phyloP scores from a whole-genome alignment of 2,329 filamentous ascomycete genomes.

The Monilinia polystroma region DNA sequence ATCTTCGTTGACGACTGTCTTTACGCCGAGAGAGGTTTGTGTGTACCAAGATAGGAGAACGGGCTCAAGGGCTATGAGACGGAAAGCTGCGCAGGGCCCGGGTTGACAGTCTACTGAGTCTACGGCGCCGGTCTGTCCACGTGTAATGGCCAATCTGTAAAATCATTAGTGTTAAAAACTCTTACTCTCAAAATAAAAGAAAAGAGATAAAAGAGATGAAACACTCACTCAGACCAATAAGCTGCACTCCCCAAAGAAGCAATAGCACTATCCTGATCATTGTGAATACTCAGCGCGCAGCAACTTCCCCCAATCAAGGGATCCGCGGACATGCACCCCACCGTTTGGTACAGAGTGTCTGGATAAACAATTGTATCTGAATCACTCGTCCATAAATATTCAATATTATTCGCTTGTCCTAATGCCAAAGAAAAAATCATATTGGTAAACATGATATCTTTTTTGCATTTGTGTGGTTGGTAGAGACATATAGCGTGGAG shows the following conservation, averaged over 20 bases:
- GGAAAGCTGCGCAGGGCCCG: constrained; percentile 43
- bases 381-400: constrained; percentile 43
- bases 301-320: constrained; percentile 40
- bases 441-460: constrained; percentile 44
- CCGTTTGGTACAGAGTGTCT: constrained; percentile 29
- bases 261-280: constrained; percentile 38
- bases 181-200: too few relatives aligned
- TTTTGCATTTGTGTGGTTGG: constrained; percentile 44
- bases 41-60: constrained; percentile 43
- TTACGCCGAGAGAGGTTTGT: constrained; percentile 41
- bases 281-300: constrained; percentile 41
- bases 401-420: constrained; percentile 39
- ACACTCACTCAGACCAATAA: constrained; percentile 40
- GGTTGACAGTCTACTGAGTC: constrained; percentile 42
- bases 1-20: constrained; percentile 44
- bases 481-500: constrained; percentile 37
- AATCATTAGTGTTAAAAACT: not conserved
- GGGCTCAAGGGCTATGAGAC: constrained; percentile 38
- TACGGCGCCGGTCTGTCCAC: constrained; percentile 38
- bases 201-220: too few relatives aligned
- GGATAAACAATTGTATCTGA: constrained; percentile 37
- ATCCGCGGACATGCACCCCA: constrained; percentile 41
- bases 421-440: constrained; percentile 42
- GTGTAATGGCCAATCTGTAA: constrained; percentile 37
- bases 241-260: constrained; percentile 40